phyloP scores from a whole-genome alignment of 495 filamentous ascomycete genomes.

The Penicillium arizonense region DNA sequence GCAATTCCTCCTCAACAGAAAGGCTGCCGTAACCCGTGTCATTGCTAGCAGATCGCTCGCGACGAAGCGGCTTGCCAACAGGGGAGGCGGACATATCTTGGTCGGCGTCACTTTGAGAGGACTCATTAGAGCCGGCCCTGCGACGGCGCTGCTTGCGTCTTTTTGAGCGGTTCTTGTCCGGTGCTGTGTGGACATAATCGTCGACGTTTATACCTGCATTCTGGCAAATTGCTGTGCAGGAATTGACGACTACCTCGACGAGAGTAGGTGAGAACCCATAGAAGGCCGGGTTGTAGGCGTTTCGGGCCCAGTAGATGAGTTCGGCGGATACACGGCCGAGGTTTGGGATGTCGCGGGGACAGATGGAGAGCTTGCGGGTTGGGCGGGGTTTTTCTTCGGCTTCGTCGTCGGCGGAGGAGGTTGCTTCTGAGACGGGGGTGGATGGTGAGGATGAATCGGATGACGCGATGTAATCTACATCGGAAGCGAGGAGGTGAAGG shows the following conservation, averaged over 20 bases:
- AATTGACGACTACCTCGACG: conserved; percentile 39
- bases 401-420: conserved; percentile 33
- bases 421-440: conserved; percentile 15
- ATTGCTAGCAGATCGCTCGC: conserved; percentile 27
- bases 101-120: conserved; percentile 21
- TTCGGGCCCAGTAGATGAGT: conserved; percentile 47
- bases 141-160: conserved; percentile 16
- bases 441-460: conserved; percentile 37
- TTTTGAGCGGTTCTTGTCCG: conserved; percentile 7
- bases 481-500: conserved; percentile 54
- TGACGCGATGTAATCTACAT: conserved; percentile 49
- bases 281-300: conserved; percentile 48
- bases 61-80: conserved; percentile 14
- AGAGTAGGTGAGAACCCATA: conserved; percentile 42
- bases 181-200: conserved; percentile 24
- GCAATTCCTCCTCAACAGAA: conserved; percentile 24
- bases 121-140: conserved; percentile 14
- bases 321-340: conserved; percentile 43
- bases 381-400: conserved; percentile 27
- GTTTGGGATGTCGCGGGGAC: conserved; percentile 33
- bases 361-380: conserved; percentile 10
- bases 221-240: conserved; percentile 38
- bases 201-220: conserved; percentile 39
- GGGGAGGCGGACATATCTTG: conserved; percentile 12
- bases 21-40: conserved; percentile 35